Conservation (phyloP, 768 basidiomycete species). For the Aureoboletus auriporus region DNA sequence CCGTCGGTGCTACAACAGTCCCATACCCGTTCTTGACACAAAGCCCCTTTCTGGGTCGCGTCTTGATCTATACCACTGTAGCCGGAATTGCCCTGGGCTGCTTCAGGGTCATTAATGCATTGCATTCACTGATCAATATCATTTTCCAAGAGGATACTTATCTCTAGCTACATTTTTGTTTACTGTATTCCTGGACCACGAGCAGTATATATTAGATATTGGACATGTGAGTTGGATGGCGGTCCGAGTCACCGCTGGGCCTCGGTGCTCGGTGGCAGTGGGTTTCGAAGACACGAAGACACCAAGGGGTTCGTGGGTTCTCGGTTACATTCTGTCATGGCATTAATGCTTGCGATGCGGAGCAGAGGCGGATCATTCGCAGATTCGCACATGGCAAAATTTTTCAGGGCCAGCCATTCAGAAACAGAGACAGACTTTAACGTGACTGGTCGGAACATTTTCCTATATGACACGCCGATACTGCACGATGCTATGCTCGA, state of each 20-base stretch:
- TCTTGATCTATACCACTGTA: conserved; percentile 56
- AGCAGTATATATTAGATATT: no score
- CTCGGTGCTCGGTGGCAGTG: no score
- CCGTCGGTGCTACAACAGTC: conserved; percentile 38
- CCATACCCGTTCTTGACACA: conserved; percentile 82
- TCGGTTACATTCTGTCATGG: conserved; percentile 7
- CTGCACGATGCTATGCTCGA: no score
- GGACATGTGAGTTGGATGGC: no score
- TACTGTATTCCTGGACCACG: no score
- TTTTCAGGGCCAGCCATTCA: neutral
- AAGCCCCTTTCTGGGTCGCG: conserved; percentile 46
- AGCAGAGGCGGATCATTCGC: neutral
- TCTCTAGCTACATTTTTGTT: no score
- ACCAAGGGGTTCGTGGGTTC: conserved; percentile 25
- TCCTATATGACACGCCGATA: no score
- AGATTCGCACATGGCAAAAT: neutral
- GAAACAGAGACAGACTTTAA: neutral
- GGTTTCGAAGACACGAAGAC: no score
- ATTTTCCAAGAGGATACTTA: no score
- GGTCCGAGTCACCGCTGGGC: no score
- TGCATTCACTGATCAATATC: conserved; percentile 39
- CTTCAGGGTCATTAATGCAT: conserved; percentile 55
- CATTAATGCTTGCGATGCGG: neutral
- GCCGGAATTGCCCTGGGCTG: conserved; percentile 49
- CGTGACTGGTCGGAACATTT: no score